Conservation (phyloP, 2,329 filamentous ascomycete genomes). For the Arthrocladium fulminans region DNA sequence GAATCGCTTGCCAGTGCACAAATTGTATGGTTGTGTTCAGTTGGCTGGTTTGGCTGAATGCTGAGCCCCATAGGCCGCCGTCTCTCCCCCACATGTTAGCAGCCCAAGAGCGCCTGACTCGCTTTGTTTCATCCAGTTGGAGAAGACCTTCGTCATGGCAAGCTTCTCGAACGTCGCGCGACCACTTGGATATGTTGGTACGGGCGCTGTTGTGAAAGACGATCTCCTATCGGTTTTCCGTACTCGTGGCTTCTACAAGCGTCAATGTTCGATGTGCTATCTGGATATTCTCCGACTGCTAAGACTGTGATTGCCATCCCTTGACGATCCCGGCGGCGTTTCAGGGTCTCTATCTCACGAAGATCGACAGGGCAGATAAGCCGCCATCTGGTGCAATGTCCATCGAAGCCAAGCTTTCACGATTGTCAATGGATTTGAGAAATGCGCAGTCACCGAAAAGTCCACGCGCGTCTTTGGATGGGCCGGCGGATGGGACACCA, state of each 20-base stretch:
- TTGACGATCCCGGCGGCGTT: neutral
- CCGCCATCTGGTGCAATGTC: constrained; percentile 1
- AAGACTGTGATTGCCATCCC: too few relatives aligned
- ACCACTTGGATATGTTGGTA: neutral
- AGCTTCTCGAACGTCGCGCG: neutral
- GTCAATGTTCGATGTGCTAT: too few relatives aligned
- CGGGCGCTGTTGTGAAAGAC: too few relatives aligned
- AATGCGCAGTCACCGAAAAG: neutral
- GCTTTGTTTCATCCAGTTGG: constrained; percentile 7
- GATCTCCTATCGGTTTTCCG: too few relatives aligned
- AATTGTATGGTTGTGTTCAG: too few relatives aligned
- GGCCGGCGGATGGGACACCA: constrained; percentile 47
- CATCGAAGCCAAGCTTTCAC: constrained; percentile 13
- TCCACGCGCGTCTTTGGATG: neutral
- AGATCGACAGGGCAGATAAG: neutral
- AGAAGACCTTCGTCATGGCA: constrained; percentile 9
- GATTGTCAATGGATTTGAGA: constrained; percentile 15
- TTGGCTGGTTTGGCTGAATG: too few relatives aligned
- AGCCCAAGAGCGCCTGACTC: neutral
- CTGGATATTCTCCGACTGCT: too few relatives aligned
- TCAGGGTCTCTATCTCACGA: neutral
- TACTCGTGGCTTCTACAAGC: too few relatives aligned
- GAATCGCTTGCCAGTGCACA: too few relatives aligned
- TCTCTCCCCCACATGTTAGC: constrained; percentile 2
- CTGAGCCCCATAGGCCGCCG: neutral